Conservation (phyloP, 257 asterid species). For the Catharanthus roseus region DNA sequence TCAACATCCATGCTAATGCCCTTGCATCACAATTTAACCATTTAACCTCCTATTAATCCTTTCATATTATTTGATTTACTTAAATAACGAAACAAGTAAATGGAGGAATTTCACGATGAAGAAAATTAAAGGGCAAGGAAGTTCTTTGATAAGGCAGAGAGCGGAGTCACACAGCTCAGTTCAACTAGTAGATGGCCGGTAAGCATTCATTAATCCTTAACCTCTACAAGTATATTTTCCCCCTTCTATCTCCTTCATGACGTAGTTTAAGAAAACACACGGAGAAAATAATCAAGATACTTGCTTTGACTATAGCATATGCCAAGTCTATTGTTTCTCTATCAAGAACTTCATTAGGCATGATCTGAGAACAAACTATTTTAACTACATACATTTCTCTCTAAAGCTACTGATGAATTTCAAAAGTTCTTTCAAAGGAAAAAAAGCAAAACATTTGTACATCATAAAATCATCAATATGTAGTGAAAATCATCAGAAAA, state of each 20-base stretch:
- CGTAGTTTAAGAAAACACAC: neutral
- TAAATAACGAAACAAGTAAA: too few species aligned
- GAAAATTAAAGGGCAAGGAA: slow-evolving; percentile 85
- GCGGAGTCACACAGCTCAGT: slow-evolving; percentile 75
- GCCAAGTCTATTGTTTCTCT: slow-evolving; percentile 79
- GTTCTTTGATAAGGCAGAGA: slow-evolving; percentile 85
- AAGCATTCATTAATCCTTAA: slow-evolving; percentile 25
- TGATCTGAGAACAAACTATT: slow-evolving; percentile 31
- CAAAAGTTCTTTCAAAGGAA: too few species aligned
- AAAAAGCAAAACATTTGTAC: too few species aligned
- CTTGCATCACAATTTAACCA: too few species aligned
- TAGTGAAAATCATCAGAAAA: too few species aligned
- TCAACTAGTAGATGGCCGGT: slow-evolving; percentile 98
- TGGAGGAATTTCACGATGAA: slow-evolving; percentile 93
- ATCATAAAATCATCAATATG: too few species aligned
- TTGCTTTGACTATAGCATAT: slow-evolving; percentile 81
- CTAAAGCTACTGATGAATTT: too few species aligned
- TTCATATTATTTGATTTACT: too few species aligned
- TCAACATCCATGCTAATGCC: too few species aligned
- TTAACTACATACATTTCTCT: too few species aligned
- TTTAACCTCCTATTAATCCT: too few species aligned
- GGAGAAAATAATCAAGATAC: slow-evolving; percentile 26
- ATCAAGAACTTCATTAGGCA: slow-evolving; percentile 37
- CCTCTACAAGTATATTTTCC: neutral
- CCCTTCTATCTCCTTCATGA: neutral